Conservation (phyloP, 768 basidiomycete genomes). For the Dioszegia hungarica region DNA sequence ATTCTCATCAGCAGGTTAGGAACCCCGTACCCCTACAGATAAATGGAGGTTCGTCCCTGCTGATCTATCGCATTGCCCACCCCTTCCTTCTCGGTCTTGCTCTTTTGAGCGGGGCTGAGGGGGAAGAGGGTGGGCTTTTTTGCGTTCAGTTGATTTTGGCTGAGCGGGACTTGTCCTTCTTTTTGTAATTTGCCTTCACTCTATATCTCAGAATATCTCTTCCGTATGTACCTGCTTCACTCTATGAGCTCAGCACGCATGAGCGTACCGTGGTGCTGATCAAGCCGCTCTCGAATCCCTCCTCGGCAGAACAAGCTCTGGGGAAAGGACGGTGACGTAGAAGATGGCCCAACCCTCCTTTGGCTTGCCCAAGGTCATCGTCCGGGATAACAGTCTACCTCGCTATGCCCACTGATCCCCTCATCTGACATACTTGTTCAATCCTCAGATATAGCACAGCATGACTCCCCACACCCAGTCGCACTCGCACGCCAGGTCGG, state of each 20-base stretch:
- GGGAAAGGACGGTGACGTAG: background rate
- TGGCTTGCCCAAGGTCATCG: background rate
- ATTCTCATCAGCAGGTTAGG: conserved; percentile 1
- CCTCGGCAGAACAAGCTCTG: too few relatives aligned
- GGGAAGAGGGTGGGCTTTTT: conserved; percentile 11
- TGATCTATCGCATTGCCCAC: background rate
- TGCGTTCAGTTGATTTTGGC: background rate
- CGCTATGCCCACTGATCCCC: background rate
- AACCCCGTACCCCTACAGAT: background rate
- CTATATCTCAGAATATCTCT: too few relatives aligned
- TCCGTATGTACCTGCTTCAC: too few relatives aligned
- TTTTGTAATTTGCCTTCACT: background rate
- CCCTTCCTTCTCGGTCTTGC: background rate
- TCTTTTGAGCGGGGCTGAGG: background rate
- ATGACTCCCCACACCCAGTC: background rate
- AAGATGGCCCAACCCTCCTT: conserved; percentile 3
- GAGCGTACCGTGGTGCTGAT: too few relatives aligned
- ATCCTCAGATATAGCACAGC: too few relatives aligned
- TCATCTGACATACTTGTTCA: too few relatives aligned
- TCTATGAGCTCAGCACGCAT: too few relatives aligned
- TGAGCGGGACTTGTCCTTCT: background rate
- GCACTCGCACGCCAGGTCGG: background rate
- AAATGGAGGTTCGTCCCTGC: conserved; percentile 1
- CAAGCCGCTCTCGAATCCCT: too few relatives aligned
- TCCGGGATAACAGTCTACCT: background rate